A percentile compares a stretch with the other conserved stretches of the same genome.
Evolutionary conservation across 1,284 basidiomycete genomes (phyloP).

Genomic region (Sanghuangporus sanghuang): DNA sequence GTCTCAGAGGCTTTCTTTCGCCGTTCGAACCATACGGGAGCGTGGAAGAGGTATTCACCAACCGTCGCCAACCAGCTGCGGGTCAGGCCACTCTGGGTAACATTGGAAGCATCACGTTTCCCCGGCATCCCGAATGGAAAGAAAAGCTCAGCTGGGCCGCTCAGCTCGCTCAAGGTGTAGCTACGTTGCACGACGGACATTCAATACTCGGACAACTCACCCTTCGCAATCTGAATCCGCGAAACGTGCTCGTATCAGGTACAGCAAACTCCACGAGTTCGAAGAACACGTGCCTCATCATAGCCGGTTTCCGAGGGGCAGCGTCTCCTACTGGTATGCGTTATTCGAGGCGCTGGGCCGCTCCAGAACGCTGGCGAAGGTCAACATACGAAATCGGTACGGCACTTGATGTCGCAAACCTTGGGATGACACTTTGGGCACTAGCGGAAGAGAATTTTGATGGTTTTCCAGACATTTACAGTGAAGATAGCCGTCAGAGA

Average conservation of each 20-base stretch:
- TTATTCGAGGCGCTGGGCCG: constrained; percentile 2
- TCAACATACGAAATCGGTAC: constrained; percentile 3
- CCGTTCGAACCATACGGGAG: constrained; percentile 6
- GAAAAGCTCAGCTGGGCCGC: constrained; percentile 1
- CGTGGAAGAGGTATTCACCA: constrained; percentile 5
- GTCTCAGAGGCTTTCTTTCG: constrained; percentile 7
- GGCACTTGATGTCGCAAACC: constrained; percentile 4
- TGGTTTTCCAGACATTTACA: neutral
- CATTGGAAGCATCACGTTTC: neutral
- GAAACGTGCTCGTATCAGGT: constrained; percentile 4
- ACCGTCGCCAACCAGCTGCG: neutral
- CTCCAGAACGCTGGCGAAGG: constrained; percentile 5
- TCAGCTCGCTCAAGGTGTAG: neutral
- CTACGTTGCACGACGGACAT: neutral
- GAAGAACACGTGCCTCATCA: neutral
- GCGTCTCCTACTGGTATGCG: constrained; percentile 6
- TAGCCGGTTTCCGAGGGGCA: constrained; percentile 2
- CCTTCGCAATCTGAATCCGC: constrained; percentile 8
- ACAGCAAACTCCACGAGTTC: neutral
- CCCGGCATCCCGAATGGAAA: constrained; percentile 4
- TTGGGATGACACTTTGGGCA: constrained; percentile 11
- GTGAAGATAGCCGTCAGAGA: neutral
- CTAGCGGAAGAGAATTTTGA: constrained; percentile 9
- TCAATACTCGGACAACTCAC: neutral
- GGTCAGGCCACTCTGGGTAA: neutral